A percentile compares a stretch with the other conserved stretches of the same genome.
Evolutionary conservation across 441 rosid species (phyloP).

Genomic region (Caryocar brasiliense): DNA sequence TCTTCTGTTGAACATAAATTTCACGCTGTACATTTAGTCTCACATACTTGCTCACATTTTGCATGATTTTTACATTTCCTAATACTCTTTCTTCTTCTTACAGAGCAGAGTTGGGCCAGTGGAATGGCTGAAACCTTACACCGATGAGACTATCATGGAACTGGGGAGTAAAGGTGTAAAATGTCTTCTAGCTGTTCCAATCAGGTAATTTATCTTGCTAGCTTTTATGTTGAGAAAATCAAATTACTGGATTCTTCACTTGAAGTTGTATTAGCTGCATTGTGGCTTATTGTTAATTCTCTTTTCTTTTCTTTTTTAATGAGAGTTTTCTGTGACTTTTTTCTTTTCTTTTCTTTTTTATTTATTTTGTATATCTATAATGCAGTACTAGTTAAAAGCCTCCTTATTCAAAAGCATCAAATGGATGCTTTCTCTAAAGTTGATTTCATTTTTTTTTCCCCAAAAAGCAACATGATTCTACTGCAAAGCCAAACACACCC

Average conservation of each 20-base stretch:
- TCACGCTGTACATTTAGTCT: no score
- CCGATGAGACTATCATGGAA: conserved; percentile 85
- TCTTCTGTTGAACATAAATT: no score
- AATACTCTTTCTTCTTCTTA: conserved; percentile 21
- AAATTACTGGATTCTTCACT: neutral
- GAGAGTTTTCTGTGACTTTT: neutral
- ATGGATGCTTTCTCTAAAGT: no score
- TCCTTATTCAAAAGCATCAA: no score
- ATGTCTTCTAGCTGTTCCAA: conserved; percentile 81
- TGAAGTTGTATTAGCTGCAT: conserved; percentile 1
- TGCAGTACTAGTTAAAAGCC: no score
- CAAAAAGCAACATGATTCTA: no score
- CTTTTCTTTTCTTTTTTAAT: neutral
- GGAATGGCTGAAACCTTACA: conserved; percentile 95
- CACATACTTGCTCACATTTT: neutral
- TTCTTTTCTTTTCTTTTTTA: neutral
- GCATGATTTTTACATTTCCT: neutral
- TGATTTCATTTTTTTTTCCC: no score
- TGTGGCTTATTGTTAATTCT: conserved; percentile 1
- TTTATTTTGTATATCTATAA: no score
- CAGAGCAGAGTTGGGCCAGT: conserved; percentile 99
- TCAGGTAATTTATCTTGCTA: conserved; percentile 41
- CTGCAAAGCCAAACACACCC: no score
- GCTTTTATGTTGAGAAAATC: neutral
- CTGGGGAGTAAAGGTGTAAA: conserved; percentile 83